phyloP scores from a whole-genome alignment of 192 early-diverging fungal genomes.

The Martensiomyces pterosporus region DNA sequence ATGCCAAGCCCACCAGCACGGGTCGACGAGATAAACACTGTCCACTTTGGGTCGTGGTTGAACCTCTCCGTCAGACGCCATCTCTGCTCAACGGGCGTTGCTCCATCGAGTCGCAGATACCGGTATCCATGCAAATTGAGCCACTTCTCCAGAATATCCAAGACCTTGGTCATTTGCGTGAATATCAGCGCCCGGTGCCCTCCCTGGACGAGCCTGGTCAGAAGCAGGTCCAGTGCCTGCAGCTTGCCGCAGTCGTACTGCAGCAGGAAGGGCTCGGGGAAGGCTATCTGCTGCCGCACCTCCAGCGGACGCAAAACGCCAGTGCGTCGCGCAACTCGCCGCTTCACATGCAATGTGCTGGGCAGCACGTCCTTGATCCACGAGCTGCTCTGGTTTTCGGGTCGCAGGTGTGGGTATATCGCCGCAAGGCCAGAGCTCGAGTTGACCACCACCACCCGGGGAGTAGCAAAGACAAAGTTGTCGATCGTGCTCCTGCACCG shows the following conservation, averaged over 20 bases:
- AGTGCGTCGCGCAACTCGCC: constrained; percentile 17
- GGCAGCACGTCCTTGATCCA: constrained; percentile 14
- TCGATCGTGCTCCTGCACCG: constrained; percentile 4
- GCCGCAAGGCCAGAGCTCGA: constrained; percentile 11
- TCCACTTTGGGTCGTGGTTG: constrained; percentile 84
- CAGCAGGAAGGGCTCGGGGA: constrained; percentile 77
- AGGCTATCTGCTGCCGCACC: constrained; percentile 66
- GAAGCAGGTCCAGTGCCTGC: constrained; percentile 71
- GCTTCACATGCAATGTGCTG: constrained; percentile 23
- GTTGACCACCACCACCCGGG: constrained; percentile 25
- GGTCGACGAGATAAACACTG: constrained; percentile 91
- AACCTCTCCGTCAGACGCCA: constrained; percentile 93
- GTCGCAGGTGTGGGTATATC: constrained; percentile 23
- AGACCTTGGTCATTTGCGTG: constrained; percentile 91
- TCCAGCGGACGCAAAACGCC: constrained; percentile 60
- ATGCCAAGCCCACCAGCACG: constrained; percentile 94
- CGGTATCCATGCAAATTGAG: constrained; percentile 72
- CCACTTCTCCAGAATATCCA: constrained; percentile 93
- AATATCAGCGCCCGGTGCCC: constrained; percentile 95
- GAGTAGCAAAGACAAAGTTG: constrained; percentile 37
- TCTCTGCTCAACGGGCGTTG: constrained; percentile 75
- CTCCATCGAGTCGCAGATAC: constrained; percentile 90
- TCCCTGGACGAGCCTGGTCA: constrained; percentile 76
- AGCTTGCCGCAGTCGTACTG: constrained; percentile 93
- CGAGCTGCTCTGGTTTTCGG: not conserved